phyloP scores from a whole-genome alignment of 129 eudicot species.

The Apium graveolens region DNA sequence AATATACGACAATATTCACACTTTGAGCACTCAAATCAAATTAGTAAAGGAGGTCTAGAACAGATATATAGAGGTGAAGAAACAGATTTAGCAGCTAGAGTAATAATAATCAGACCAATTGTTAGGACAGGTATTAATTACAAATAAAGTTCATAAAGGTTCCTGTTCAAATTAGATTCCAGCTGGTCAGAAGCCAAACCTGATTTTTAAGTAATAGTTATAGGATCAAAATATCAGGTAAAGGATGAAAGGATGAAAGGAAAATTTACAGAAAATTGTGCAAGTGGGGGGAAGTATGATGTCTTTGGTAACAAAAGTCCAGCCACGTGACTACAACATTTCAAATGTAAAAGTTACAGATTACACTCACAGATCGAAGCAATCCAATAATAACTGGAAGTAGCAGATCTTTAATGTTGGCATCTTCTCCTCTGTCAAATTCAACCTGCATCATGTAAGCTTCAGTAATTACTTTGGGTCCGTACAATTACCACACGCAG shows the following conservation, averaged over 20 bases:
- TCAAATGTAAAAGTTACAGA: not conserved
- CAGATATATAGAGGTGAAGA: not conserved
- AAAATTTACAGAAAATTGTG: not conserved
- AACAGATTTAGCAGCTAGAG: not conserved
- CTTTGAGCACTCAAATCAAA: constrained; percentile 5
- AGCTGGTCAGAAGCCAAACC: not conserved
- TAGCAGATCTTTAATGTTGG: constrained; percentile 69
- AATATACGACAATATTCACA: constrained; percentile 17
- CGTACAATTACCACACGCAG: not conserved
- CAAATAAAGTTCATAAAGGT: not conserved
- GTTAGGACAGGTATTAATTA: not conserved
- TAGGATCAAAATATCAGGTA: not conserved
- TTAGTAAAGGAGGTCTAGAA: not conserved
- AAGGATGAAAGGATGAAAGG: not conserved
- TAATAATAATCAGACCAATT: not conserved
- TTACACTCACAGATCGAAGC: constrained; percentile 78
- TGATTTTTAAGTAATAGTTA: not conserved
- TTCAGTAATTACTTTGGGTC: constrained; percentile 16
- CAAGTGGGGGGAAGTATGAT: not conserved
- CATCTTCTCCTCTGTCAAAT: constrained; percentile 55
- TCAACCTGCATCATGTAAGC: constrained; percentile 46
- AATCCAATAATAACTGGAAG: constrained; percentile 84
- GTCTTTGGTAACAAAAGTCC: not conserved
- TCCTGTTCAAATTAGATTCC: not conserved
- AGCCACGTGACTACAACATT: constrained; percentile 2